phyloP scores from a whole-genome alignment of 148 eudicot genomes.

The Arbutus unedo region DNA sequence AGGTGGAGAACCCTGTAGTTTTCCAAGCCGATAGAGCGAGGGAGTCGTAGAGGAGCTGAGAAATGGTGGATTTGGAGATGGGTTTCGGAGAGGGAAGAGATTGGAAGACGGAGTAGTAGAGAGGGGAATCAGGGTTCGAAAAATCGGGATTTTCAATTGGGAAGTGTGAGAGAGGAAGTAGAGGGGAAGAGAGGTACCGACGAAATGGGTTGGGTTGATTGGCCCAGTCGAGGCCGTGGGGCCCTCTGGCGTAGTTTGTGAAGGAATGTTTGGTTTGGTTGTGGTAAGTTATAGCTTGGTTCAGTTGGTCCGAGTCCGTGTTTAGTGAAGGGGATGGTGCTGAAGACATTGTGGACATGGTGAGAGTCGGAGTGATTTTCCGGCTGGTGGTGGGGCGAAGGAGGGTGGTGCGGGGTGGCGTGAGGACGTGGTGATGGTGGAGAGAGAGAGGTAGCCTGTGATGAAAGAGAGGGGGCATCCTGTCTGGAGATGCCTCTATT shows the following conservation, averaged over 20 bases:
- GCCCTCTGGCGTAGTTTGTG: slow-evolving; percentile 58
- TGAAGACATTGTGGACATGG: slow-evolving; percentile 58
- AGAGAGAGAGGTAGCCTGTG: slow-evolving; percentile 2
- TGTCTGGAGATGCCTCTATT: not conserved
- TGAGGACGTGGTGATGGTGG: slow-evolving; percentile 16
- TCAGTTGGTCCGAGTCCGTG: slow-evolving; percentile 18
- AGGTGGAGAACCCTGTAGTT: slow-evolving; percentile 65
- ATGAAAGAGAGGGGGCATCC: slow-evolving; percentile 22
- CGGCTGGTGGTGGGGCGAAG: slow-evolving; percentile 13
- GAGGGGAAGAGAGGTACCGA: slow-evolving; percentile 56
- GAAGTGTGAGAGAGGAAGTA: slow-evolving; percentile 57
- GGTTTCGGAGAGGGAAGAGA: slow-evolving; percentile 60
- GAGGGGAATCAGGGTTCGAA: slow-evolving; percentile 27
- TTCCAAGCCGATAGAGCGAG: slow-evolving; percentile 93
- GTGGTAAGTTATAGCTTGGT: slow-evolving; percentile 59
- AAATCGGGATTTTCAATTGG: slow-evolving; percentile 12
- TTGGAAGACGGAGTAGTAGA: slow-evolving; percentile 45
- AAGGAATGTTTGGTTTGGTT: slow-evolving; percentile 82
- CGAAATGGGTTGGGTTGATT: slow-evolving; percentile 94
- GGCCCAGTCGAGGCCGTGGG: slow-evolving; percentile 80
- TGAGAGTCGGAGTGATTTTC: slow-evolving; percentile 13
- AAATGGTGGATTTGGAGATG: slow-evolving; percentile 45
- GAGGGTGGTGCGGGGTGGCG: slow-evolving; percentile 17
- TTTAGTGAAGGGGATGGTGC: slow-evolving; percentile 28
- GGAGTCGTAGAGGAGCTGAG: slow-evolving; percentile 71